phyloP scores from a whole-genome alignment of 176 grass and related monocot species.

The Carex cristatella region DNA sequence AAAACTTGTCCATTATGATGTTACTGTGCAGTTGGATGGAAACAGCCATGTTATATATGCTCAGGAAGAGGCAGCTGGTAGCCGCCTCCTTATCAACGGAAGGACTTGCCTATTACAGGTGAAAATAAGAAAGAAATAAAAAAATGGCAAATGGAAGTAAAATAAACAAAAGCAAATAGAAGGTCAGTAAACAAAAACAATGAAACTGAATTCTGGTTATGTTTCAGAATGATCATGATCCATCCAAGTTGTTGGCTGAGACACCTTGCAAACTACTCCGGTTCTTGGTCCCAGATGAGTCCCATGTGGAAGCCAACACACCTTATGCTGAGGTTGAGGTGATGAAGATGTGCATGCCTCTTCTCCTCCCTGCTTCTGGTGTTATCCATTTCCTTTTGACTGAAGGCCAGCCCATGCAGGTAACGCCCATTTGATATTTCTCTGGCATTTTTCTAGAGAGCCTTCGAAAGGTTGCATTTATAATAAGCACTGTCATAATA shows the following conservation, averaged over 20 bases:
- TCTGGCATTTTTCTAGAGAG: neutral
- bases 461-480: neutral
- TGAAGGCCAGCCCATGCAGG: conserved; percentile 99
- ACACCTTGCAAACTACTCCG: conserved; percentile 98
- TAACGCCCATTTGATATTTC: neutral
- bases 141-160: neutral
- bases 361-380: conserved; percentile 88
- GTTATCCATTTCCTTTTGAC: conserved; percentile 84
- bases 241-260: conserved; percentile 92
- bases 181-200: neutral
- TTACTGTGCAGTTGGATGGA: conserved; percentile 73
- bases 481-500: neutral
- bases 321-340: conserved; percentile 98
- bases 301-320: conserved; percentile 83
- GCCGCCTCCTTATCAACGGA: conserved; percentile 97
- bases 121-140: conserved; percentile 25
- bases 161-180: neutral
- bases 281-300: conserved; percentile 85
- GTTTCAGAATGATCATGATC: conserved; percentile 95
- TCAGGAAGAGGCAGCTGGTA: conserved; percentile 96
- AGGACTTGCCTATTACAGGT: conserved; percentile 99
- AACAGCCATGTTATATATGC: conserved; percentile 99
- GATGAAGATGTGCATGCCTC: conserved; percentile 99
- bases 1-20: conserved; percentile 7
- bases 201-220: neutral